phyloP scores from a whole-genome alignment of 176 grass and related monocot species.

The Triticum aestivum region DNA sequence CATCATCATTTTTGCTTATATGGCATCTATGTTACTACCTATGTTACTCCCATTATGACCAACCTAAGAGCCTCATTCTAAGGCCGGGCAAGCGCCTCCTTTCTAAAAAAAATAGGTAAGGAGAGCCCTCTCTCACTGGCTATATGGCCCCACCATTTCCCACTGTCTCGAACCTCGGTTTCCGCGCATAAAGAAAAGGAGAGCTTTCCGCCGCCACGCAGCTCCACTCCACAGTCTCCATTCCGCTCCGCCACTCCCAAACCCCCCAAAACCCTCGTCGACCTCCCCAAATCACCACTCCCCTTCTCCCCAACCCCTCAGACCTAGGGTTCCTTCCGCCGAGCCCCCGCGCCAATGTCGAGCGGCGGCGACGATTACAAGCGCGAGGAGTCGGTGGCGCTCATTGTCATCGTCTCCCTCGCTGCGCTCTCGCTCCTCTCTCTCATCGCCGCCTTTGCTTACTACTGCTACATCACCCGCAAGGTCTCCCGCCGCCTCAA shows the following conservation, averaged over 20 bases:
- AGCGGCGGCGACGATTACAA: constrained; percentile 53
- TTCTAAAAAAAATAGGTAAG: no score
- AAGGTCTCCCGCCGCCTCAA: constrained; percentile 89
- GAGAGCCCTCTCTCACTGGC: background rate
- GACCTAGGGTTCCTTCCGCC: constrained; percentile 52
- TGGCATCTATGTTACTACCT: no score
- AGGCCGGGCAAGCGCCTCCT: no score
- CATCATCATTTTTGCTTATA: no score
- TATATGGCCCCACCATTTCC: background rate
- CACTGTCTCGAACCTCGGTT: background rate
- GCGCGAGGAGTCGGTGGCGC: constrained; percentile 70
- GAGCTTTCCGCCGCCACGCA: background rate
- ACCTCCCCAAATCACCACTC: constrained; percentile 27
- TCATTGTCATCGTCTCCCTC: constrained; percentile 84
- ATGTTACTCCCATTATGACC: no score
- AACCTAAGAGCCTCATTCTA: no score
- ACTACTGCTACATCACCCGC: constrained; percentile 98
- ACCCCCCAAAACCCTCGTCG: constrained; percentile 40
- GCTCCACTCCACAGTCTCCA: background rate
- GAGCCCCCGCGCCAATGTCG: constrained; percentile 24
- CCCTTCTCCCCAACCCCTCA: background rate
- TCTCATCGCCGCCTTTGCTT: constrained; percentile 81
- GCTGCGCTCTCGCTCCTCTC: constrained; percentile 79
- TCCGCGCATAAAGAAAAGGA: constrained; percentile 9
- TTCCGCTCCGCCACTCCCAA: background rate